These are phyloP conservation scores for Tephrocybe sp. DNA, from an alignment of 768 basidiomycete genomes.

Conservation along the genomic window DNA sequence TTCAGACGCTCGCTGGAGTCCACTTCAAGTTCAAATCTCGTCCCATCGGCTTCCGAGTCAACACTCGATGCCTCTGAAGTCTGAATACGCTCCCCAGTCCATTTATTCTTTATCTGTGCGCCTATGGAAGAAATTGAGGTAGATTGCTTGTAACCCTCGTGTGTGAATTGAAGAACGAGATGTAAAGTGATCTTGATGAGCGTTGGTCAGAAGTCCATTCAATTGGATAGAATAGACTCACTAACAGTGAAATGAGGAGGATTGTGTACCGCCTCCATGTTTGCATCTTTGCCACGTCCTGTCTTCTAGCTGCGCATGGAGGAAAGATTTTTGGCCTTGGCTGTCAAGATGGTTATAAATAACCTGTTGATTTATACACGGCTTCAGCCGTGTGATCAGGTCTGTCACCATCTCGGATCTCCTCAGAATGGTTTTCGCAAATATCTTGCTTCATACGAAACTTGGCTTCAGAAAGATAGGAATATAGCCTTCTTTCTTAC, in stretches of 20 bases:
- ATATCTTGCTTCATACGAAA: too few relatives aligned
- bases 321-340: too few relatives aligned
- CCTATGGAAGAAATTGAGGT: not conserved
- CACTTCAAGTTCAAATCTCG: not conserved
- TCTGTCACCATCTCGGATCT: too few relatives aligned
- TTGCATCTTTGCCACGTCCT: constrained; percentile 28
- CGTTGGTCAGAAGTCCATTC: not conserved
- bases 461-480: too few relatives aligned
- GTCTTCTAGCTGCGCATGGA: too few relatives aligned
- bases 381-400: too few relatives aligned
- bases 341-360: too few relatives aligned
- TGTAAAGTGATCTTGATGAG: not conserved
- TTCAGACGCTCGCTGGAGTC: not conserved
- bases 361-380: too few relatives aligned
- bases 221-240: not conserved
- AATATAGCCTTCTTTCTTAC: too few relatives aligned
- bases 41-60: not conserved
- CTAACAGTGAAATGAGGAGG: not conserved
- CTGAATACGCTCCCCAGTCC: not conserved
- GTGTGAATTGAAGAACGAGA: not conserved
- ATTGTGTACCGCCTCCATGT: constrained; percentile 30
- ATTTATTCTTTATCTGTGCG: not conserved
- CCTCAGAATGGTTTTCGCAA: too few relatives aligned
- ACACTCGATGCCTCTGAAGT: not conserved
- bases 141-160: not conserved